Percentiles rank a stretch among this genome's conserved stretches.
phyloP scores from a whole-genome alignment of 192 early-diverging fungal genomes.

The Coemansia pectinata region DNA sequence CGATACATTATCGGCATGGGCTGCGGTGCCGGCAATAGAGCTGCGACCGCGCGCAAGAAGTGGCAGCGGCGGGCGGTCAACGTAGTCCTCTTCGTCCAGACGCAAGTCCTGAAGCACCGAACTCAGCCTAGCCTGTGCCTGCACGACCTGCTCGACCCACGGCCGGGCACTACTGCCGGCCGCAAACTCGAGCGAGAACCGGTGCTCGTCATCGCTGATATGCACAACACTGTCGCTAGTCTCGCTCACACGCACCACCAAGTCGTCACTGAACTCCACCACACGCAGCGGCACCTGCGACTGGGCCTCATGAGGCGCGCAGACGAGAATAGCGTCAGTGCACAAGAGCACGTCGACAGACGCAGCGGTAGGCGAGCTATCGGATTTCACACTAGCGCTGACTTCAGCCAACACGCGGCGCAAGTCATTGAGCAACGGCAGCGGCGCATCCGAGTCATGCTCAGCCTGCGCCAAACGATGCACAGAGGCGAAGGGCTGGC shows the following conservation, averaged over 20 bases:
- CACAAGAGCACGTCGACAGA: conserved; percentile 35
- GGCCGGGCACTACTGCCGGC: conserved; percentile 18
- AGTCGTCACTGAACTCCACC: conserved; percentile 33
- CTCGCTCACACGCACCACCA: conserved; percentile 20
- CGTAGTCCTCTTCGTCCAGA: conserved; percentile 50
- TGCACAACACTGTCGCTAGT: conserved; percentile 1
- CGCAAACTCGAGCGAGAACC: conserved; percentile 15
- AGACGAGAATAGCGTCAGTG: conserved; percentile 33
- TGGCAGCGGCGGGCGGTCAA: conserved; percentile 43
- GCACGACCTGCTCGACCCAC: conserved; percentile 32
- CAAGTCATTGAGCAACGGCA: conserved; percentile 46
- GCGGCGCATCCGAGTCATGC: conserved; percentile 21
- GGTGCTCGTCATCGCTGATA: conserved; percentile 14
- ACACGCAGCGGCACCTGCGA: conserved; percentile 22
- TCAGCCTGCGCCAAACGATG: conserved; percentile 45
- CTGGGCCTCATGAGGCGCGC: conserved; percentile 6
- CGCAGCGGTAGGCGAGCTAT: not conserved
- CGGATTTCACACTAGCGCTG: not conserved
- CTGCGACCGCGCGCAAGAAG: conserved; percentile 36
- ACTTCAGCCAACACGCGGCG: conserved; percentile 36
- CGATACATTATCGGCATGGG: not conserved
- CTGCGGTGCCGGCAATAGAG: conserved; percentile 37
- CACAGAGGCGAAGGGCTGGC: conserved; percentile 43
- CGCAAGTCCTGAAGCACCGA: conserved; percentile 46
- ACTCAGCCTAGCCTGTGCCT: conserved; percentile 18